Conservation (phyloP, 1,139 yeast species). For the Candida glucosophila region DNA sequence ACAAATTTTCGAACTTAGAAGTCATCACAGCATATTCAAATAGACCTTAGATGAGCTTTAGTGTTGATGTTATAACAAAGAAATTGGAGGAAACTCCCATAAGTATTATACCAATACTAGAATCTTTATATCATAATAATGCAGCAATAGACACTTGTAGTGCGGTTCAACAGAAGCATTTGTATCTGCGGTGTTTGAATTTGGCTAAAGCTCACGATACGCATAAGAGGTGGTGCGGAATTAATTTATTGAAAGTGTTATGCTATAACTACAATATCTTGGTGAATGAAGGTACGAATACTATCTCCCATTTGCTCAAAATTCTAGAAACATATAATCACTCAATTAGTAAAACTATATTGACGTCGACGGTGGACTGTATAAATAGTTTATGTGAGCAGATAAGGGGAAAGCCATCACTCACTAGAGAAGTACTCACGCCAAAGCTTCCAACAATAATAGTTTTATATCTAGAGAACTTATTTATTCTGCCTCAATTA, state of each 20-base stretch:
- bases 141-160: slow-evolving; percentile 29
- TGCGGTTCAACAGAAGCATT: slow-evolving; percentile 47
- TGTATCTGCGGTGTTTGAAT: slow-evolving; percentile 48
- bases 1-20: background rate
- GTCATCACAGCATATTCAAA: background rate
- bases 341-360: slow-evolving; percentile 29
- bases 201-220: slow-evolving; percentile 42
- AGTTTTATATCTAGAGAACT: slow-evolving; percentile 40
- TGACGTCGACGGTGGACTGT: slow-evolving; percentile 43
- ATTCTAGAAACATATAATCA: slow-evolving; percentile 45
- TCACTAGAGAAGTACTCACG: slow-evolving; percentile 77
- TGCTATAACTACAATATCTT: slow-evolving; percentile 45
- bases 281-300: slow-evolving; percentile 49
- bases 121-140: slow-evolving; percentile 20
- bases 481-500: slow-evolving; percentile 30
- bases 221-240: slow-evolving; percentile 55
- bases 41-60: slow-evolving; percentile 21
- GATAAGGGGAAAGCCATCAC: slow-evolving; percentile 73
- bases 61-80: slow-evolving; percentile 23
- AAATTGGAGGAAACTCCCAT: slow-evolving; percentile 27
- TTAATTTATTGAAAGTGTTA: slow-evolving; percentile 44
- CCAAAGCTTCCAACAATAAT: slow-evolving; percentile 67
- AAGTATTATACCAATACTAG: slow-evolving; percentile 26
- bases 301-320: slow-evolving; percentile 49
- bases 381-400: slow-evolving; percentile 40